These are phyloP conservation scores for Mycothermus thermophilus DNA, from an alignment of 495 filamentous ascomycete species.

Conservation along the genomic window DNA sequence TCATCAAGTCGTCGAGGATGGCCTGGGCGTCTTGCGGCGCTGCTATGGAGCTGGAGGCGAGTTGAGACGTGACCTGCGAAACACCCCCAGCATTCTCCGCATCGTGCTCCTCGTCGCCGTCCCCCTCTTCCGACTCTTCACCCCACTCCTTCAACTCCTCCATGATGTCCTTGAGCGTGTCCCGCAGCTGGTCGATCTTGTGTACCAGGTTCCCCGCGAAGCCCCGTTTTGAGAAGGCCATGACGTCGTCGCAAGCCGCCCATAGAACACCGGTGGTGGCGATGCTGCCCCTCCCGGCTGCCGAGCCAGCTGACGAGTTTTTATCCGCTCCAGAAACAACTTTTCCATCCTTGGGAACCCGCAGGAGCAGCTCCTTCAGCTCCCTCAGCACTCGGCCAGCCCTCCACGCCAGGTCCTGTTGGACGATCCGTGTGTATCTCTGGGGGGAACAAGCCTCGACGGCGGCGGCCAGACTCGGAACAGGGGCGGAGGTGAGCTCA, in stretches of 20 bases:
- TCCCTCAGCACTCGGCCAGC: slow-evolving; percentile 34
- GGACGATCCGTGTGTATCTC: slow-evolving; percentile 44
- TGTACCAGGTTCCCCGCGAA: slow-evolving; percentile 46
- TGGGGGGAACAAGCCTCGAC: slow-evolving; percentile 46
- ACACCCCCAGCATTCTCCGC: too few species aligned
- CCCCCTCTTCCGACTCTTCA: slow-evolving; percentile 42
- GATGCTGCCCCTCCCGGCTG: slow-evolving; percentile 38
- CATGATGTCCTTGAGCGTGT: slow-evolving; percentile 64
- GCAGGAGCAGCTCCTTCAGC: slow-evolving; percentile 26
- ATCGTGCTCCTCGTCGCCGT: slow-evolving; percentile 30
- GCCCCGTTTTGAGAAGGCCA: slow-evolving; percentile 47
- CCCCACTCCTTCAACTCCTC: slow-evolving; percentile 78
- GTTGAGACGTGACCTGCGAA: slow-evolving; percentile 9
- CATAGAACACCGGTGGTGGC: slow-evolving; percentile 47
- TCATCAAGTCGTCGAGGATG: slow-evolving; percentile 44
- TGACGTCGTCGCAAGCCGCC: slow-evolving; percentile 59
- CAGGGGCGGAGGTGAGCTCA: slow-evolving; percentile 47
- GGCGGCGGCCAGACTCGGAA: slow-evolving; percentile 58
- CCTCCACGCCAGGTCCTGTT: slow-evolving; percentile 38
- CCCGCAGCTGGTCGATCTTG: slow-evolving; percentile 52
- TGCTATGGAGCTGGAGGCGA: slow-evolving; percentile 9
- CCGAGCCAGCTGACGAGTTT: slow-evolving; percentile 24
- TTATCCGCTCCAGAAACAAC: slow-evolving; percentile 28
- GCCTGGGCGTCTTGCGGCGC: slow-evolving; percentile 21
- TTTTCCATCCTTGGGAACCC: slow-evolving; percentile 35